phyloP scores from a whole-genome alignment of 2,329 filamentous ascomycete genomes.

The Cladosporium colombiae region DNA sequence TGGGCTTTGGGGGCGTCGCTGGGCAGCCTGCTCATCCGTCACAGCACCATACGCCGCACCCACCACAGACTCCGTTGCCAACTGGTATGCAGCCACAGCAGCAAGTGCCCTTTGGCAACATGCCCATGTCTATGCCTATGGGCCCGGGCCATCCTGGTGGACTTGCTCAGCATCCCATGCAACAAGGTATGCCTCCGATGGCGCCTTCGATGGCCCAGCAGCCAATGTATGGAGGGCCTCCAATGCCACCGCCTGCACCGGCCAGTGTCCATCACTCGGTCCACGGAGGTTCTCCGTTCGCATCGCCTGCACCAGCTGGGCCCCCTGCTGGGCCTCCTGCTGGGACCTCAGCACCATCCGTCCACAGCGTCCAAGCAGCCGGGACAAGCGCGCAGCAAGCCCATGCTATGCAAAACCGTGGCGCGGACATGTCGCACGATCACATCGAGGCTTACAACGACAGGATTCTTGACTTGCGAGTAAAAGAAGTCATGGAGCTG shows the following conservation, averaged over 20 bases:
- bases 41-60: neutral
- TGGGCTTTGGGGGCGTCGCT: neutral
- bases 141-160: neutral
- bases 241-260: neutral
- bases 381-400: neutral
- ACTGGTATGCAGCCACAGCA: neutral
- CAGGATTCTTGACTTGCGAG: neutral
- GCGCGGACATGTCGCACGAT: neutral
- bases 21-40: neutral
- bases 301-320: neutral
- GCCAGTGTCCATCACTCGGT: neutral
- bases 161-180: neutral
- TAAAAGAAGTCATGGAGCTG: neutral
- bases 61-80: neutral
- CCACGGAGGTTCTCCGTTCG: neutral
- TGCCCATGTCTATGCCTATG: neutral
- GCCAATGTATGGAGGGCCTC: neutral
- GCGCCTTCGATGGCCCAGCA: neutral
- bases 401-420: neutral
- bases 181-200: neutral
- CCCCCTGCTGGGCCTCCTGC: neutral
- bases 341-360: neutral
- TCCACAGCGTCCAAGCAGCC: neutral
- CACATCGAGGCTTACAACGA: neutral
- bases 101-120: neutral